Evolutionary conservation across 306 rosid genomes (phyloP).

Genomic region (Cyclanthera cordifolia): DNA sequence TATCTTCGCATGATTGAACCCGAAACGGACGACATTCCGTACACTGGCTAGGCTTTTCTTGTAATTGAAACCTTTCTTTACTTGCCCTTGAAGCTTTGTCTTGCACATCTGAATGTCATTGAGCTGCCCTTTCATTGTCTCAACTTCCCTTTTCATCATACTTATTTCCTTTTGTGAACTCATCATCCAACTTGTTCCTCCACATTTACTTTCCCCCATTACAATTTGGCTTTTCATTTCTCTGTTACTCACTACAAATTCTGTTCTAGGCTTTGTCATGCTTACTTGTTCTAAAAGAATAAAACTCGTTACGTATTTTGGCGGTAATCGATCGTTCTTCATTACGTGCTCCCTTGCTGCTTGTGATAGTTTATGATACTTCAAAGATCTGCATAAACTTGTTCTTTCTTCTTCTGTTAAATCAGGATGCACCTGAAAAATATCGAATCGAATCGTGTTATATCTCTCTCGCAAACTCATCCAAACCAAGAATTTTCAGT

Average conservation of each 20-base stretch:
- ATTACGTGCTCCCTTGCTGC: slow-evolving; percentile 53
- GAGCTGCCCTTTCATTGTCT: slow-evolving; percentile 48
- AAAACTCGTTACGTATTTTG: slow-evolving; percentile 30
- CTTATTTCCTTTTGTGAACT: slow-evolving; percentile 34
- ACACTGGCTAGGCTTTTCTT: slow-evolving; percentile 10
- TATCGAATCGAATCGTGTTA: too few relatives aligned
- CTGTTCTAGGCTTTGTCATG: slow-evolving; percentile 27
- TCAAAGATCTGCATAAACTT: slow-evolving; percentile 34
- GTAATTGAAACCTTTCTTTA: slow-evolving; percentile 30
- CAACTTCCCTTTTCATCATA: slow-evolving; percentile 51
- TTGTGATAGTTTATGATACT: slow-evolving; percentile 60
- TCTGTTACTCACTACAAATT: slow-evolving; percentile 20
- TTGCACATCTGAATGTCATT: slow-evolving; percentile 50
- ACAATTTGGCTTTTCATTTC: slow-evolving; percentile 29
- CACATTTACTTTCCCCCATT: slow-evolving; percentile 12
- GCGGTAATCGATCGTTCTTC: slow-evolving; percentile 55
- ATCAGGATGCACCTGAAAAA: slow-evolving; percentile 53
- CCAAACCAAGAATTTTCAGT: not conserved
- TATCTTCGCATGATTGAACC: not conserved
- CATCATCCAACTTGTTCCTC: slow-evolving; percentile 17
- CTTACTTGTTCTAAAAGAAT: slow-evolving; percentile 48
- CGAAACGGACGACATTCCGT: not conserved
- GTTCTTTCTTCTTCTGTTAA: slow-evolving; percentile 31
- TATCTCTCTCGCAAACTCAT: too few relatives aligned
- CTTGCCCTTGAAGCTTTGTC: slow-evolving; percentile 43